phyloP scores from a whole-genome alignment of 768 basidiomycete genomes.

The Boletales sp. region DNA sequence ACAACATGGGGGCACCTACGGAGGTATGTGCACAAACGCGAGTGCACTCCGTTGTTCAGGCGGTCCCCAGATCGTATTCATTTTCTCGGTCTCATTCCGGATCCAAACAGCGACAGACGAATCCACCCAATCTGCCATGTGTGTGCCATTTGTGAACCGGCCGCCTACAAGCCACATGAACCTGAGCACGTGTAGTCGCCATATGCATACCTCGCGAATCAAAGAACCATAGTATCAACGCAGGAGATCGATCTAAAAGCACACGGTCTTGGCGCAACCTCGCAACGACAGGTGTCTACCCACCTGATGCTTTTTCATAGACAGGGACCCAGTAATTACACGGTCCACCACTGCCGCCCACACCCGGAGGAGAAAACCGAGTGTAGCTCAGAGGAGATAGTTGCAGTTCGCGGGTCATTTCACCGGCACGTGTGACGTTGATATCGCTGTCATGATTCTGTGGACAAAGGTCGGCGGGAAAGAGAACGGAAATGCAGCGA shows the following conservation, averaged over 20 bases:
- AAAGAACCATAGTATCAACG: constrained; percentile 68
- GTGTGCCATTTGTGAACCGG: constrained; percentile 39
- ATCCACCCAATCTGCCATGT: constrained; percentile 69
- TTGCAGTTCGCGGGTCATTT: constrained; percentile 58
- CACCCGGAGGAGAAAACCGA: constrained; percentile 51
- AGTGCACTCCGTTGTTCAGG: constrained; percentile 50
- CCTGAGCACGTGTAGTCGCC: neutral
- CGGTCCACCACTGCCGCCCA: constrained; percentile 62
- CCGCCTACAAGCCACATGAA: constrained; percentile 40
- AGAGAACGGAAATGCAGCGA: neutral
- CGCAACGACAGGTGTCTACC: neutral
- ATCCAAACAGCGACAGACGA: constrained; percentile 61
- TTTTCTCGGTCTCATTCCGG: constrained; percentile 43
- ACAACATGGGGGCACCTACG: constrained; percentile 39
- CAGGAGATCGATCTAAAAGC: constrained; percentile 39
- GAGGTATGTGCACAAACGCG: constrained; percentile 75
- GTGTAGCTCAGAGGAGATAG: constrained; percentile 62
- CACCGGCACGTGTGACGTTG: constrained; percentile 68
- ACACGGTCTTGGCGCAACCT: neutral
- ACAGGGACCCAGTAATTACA: constrained; percentile 81
- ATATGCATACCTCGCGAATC: constrained; percentile 57
- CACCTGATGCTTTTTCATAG: constrained; percentile 36
- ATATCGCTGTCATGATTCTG: constrained; percentile 73
- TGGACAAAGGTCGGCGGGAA: neutral
- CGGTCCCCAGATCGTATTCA: constrained; percentile 60